phyloP scores from a whole-genome alignment of 306 rosid species.

The Inga laurina region DNA sequence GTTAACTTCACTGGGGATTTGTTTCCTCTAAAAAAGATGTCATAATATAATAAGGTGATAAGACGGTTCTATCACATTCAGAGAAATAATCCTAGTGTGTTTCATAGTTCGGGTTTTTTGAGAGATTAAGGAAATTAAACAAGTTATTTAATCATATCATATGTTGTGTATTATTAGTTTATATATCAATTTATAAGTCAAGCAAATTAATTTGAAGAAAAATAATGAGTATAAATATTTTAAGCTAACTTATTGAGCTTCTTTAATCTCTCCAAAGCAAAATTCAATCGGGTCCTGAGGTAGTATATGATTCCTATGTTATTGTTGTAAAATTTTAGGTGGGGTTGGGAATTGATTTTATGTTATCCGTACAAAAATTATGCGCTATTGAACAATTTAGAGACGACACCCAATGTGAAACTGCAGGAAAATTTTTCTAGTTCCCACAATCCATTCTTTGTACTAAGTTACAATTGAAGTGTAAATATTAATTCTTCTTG shows the following conservation, averaged over 20 bases:
- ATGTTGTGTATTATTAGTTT: too few species aligned
- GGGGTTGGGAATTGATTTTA: neutral
- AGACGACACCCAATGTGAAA: neutral
- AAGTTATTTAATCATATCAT: too few species aligned
- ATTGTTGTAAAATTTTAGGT: neutral
- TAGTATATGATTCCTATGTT: too few species aligned
- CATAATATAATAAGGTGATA: neutral
- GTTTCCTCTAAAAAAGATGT: neutral
- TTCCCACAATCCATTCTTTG: neutral
- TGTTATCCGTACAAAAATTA: neutral
- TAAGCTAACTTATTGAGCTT: too few species aligned
- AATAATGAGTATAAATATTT: too few species aligned
- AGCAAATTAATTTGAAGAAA: too few species aligned
- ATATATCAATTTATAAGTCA: too few species aligned
- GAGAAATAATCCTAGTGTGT: neutral
- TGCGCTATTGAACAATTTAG: neutral
- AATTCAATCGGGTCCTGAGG: too few species aligned
- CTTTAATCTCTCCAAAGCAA: too few species aligned
- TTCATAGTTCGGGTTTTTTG: neutral
- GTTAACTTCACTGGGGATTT: neutral
- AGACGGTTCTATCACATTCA: neutral
- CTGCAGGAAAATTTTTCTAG: neutral
- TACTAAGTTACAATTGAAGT: neutral
- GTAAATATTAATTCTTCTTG: neutral
- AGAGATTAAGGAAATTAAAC: too few species aligned